phyloP scores from a whole-genome alignment of 139 green algal species.

The Chlamydomonas sp. region DNA sequence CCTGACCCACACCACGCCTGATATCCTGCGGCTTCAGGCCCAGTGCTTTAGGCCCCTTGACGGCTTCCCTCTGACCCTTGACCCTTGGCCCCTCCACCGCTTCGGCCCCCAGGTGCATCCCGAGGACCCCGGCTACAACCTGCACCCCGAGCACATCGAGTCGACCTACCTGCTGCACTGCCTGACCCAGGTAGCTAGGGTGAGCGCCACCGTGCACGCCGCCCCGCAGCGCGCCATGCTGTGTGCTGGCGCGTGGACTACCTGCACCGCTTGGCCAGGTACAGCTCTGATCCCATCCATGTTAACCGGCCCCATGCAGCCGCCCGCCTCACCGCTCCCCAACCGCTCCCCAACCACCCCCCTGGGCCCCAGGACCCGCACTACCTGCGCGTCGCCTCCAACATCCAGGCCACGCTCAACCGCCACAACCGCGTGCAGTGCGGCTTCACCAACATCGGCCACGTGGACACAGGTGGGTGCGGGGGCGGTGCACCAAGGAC shows the following conservation, averaged over 20 bases:
- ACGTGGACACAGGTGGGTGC: slow-evolving; percentile 71
- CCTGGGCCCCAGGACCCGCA: slow-evolving; percentile 29
- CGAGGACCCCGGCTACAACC: slow-evolving; percentile 65
- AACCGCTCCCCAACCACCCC: not conserved
- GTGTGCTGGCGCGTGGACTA: not conserved
- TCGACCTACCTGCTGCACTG: slow-evolving; percentile 88
- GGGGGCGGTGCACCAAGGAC: not conserved
- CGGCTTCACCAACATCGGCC: slow-evolving; percentile 70
- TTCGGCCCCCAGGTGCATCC: slow-evolving; percentile 34
- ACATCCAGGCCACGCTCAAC: slow-evolving; percentile 56
- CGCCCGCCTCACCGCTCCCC: not conserved
- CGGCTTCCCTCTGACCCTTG: too few relatives aligned
- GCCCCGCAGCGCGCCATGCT: not conserved
- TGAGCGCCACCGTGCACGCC: not conserved
- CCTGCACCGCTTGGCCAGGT: too few relatives aligned
- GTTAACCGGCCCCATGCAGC: too few relatives aligned
- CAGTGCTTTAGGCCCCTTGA: too few relatives aligned
- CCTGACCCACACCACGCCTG: too few relatives aligned
- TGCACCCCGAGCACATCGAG: slow-evolving; percentile 93
- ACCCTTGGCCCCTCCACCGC: not conserved
- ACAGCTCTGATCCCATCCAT: too few relatives aligned
- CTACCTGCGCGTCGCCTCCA: slow-evolving; percentile 46
- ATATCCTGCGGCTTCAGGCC: too few relatives aligned
- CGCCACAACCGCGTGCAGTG: slow-evolving; percentile 58
- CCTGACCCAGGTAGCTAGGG: slow-evolving; percentile 53